Base-by-base conservation (phyloP, 768 basidiomycete genomes). In the Boletus edulis region DNA sequence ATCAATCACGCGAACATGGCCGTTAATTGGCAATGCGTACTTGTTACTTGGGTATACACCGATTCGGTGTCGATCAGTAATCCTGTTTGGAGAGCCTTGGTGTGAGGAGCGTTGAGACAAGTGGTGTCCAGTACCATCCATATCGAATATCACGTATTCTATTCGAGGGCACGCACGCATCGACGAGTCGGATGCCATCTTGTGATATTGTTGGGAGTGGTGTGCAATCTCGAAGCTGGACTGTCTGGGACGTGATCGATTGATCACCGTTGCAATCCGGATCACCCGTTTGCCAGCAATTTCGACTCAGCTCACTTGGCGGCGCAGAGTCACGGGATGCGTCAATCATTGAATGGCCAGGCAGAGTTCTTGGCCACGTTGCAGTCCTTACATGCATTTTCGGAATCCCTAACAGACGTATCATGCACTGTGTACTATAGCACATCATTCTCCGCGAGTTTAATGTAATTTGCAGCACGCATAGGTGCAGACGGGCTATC, bases 401-500 rank as follows among this genome's bases (percentile, higher is more conserved):
- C 29, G 29, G 8, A 29, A 29, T 29, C 29, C 29, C 29, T 2
- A 29, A 29, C 29, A 35, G 34, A 35, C 13, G 38, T 39, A 22
- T 38, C 24, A 43, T 45, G 38, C 22, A 35, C 18, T 49, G 42
- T 38, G 32, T 18, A 34, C 54, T 69, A 70, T 58, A 65, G 63
- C 39, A 77, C 61, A 58, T 89, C 87, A 42, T 83, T 79, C 51
- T 91, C 90, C 6, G 80, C 79, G 44, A 89, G 70, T 22, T 84
- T 70, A 57, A 85, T 85, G 65, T 86, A 81, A 60, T 88, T 83
- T 29, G 83, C 85, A 24, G 79, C 84, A 59, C 91, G 79, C n/a
- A 71, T 75, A 5, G 91, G 91, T 10, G 91, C 91, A 20, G 89
- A 83, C 24, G 91, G 91, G 58, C 88, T 90, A 49, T 87, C 84